Evolutionary conservation across 1,284 basidiomycete species (phyloP), one percentile per base, ranked within the genome.

Genomic region (Ustilago esculenta): DNA sequence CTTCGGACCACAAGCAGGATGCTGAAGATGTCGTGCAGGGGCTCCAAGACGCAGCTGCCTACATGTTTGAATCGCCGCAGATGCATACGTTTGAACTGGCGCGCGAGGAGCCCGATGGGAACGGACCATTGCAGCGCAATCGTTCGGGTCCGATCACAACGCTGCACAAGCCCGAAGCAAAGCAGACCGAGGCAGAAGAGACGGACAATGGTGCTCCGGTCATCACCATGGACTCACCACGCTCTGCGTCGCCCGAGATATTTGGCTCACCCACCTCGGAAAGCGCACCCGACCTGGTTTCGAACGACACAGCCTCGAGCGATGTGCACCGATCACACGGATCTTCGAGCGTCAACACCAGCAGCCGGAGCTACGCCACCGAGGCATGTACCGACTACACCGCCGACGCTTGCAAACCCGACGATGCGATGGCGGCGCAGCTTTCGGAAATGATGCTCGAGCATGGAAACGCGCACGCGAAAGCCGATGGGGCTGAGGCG

Each of bases 11-110:
- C 17, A 29, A 11, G 6, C 18, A 30, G 20, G 21, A 20, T 23
- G 33, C 10, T 5, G 18, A 43, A 4, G 33, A 45, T 18, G 46
- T 46, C 18, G 34, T 55, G 9, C 25, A 46, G 10, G 46, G 37
- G 10, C 24, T 66, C 6, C 25, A 59, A 41, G 46, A 40, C 5
- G 55, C 51, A 14, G 63, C 63, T 0, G 56, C 63, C 1, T 14
- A 27, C 34, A 58, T 66, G 47, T 66, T 66, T 24, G 63, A 66
- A 21, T 59, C 56, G 14, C 56, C 55, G 12, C 55, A 66, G 39
- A 53, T 58, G 55, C 63, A 66, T 4, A 65, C 61, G 12, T 65
- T 66, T n/a, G 55, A 66, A 32, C 46, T 66, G 12, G 51, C 55
- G 10, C 39, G 25, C 0, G 36, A 54, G 20, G 63, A 66, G 21